phyloP scores from a whole-genome alignment of 352 stramenopile species.

The Pythium scleroteichum region DNA sequence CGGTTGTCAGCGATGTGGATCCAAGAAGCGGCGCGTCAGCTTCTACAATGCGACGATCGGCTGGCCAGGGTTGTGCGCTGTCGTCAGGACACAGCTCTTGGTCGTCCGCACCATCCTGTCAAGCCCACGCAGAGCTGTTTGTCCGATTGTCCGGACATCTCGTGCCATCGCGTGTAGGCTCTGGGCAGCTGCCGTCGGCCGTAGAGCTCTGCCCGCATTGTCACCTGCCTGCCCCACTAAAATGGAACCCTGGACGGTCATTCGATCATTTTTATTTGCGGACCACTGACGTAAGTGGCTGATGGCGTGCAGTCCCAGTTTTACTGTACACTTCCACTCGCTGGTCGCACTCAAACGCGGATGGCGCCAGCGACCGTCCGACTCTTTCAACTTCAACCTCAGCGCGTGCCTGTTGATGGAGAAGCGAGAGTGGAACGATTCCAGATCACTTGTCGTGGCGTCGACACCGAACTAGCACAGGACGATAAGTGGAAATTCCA shows the following conservation, averaged over 20 bases:
- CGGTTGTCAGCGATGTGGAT: not conserved
- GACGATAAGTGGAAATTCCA: not conserved
- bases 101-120: not conserved
- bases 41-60: not conserved
- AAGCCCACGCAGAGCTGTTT: not conserved
- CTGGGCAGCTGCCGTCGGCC: too few relatives aligned
- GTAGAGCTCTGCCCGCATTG: too few relatives aligned
- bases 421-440: not conserved
- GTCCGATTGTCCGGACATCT: constrained; percentile 1
- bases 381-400: not conserved
- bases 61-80: not conserved
- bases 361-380: not conserved
- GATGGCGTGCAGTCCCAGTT: not conserved
- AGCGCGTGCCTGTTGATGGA: not conserved
- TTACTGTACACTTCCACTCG: not conserved
- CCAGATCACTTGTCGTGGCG: not conserved
- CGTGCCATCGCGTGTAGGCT: not conserved
- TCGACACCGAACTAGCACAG: not conserved
- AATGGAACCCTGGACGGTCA: not conserved
- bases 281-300: not conserved
- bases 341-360: not conserved
- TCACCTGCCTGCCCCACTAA: not conserved
- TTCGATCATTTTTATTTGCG: constrained; percentile 1
- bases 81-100: not conserved
- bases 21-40: not conserved